Evolutionary conservation across 345 rosid genomes (phyloP), one percentile per base, ranked within the genome.

Genomic region (Ricinus communis): DNA sequence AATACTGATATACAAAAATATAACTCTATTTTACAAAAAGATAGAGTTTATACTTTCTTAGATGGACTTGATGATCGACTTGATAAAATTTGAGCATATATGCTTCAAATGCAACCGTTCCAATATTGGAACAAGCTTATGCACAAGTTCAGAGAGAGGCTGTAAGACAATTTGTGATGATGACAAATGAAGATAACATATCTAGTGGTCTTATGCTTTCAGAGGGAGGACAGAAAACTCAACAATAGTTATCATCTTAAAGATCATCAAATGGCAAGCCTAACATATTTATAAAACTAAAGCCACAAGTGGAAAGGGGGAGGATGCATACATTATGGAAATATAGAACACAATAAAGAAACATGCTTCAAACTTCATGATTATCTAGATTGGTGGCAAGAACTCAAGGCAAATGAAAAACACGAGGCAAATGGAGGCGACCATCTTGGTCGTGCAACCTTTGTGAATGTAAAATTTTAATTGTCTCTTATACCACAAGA

Each of bases 21-120:
- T n/a, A 28, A 54, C 66, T 62, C 66, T 1, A 62, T 62, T 62
- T 62, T 62, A 11, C 66, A 31, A 8, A 47, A 31, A 18, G 66
- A 62, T 62, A 62, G 46, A 31, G 47, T 61, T 36, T 61, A 61
- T 40, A 61, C 8, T 16, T 61, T 54, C 11, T n/a, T n/a, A n/a
- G n/a, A n/a, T n/a, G n/a, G n/a, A n/a, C n/a, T n/a, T n/a, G n/a
- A n/a, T n/a, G n/a, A 22, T 22, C 25, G 28, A 12, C n/a, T 54
- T 11, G 27, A 54, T 25, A 54, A 54, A 25, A 24, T 54, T 28
- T 2, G 59, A 54, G 28, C 22, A 19, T 19, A 54, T n/a, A 28
- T 54, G 28, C 5, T 54, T 6, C 59, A 54, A 5, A 0, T 54
- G 3, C 25, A 19, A 54, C 59, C 25, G 19, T 36, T 62, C 66